Evolutionary conservation across 768 basidiomycete species (phyloP), one percentile per base, ranked within the genome.

Genomic region (Russula vinacea): DNA sequence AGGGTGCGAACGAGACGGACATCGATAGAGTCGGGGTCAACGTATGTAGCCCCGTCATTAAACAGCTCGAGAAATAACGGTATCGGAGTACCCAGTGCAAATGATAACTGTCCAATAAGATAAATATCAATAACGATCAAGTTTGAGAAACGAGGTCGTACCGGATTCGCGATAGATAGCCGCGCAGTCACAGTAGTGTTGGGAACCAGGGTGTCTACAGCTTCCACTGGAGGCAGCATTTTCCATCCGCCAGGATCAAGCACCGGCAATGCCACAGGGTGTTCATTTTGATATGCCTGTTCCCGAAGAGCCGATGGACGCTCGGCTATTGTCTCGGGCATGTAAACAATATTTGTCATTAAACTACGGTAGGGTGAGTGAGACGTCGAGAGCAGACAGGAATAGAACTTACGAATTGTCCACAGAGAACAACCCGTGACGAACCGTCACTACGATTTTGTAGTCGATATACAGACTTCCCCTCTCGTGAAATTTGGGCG

Each of bases 401-500:
- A 24, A 22, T 11, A 32, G 9, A 37, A 50, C 67, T 60, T 44
- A 68, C 68, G 60, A 45, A 57, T 40, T 65, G 35, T 68, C 66
- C 14, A 59, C 50, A 29, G 62, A 50, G 26, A 69, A 58, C n/a
- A 35, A 37, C 14, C 67, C 56, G 17, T 67, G 66, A 5, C 57
- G 52, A 3, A 69, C 51, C 0, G 58, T 61, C 24, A 62, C 67
- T 5, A 62, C 14, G 16, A 69, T 14, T 45, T 69, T 67, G 44
- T 69, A 69, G 17, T 69, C 65, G 40, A 69, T 65, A 29, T 68
- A 67, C 14, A 67, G 6, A n/a, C 56, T 52, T 8, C 67, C 67
- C 33, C 56, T 67, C 50, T 68, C 84, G 1, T 81, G 79, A 66
- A 84, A 85, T 42, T 74, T 81, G 7, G 83, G 81, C 1, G 84